A percentile compares a stretch with the other conserved stretches of the same genome.
These are phyloP conservation scores for Solanum megistacrolobum DNA, from an alignment of 257 asterid species.

Conservation along the genomic window DNA sequence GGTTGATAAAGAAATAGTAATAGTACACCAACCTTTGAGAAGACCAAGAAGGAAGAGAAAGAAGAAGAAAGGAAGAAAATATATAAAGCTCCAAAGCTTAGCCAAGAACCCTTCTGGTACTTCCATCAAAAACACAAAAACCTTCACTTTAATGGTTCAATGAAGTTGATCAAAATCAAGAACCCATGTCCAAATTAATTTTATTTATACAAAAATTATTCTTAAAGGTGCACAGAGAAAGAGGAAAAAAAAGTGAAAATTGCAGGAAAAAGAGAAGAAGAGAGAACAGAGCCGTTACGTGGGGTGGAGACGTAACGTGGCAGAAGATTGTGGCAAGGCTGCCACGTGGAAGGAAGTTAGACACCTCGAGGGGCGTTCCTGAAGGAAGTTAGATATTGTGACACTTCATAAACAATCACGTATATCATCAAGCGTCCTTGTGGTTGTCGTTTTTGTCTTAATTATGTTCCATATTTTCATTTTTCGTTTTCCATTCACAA, in stretches of 20 bases:
- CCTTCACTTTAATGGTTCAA: neutral
- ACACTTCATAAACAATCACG: neutral
- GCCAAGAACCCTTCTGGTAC: constrained; percentile 69
- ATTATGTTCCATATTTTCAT: neutral
- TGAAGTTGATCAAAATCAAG: neutral
- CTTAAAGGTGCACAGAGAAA: neutral
- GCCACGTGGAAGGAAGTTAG: neutral
- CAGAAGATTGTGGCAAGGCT: neutral
- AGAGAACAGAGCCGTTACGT: neutral
- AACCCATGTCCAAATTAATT: neutral
- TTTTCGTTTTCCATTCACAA: neutral
- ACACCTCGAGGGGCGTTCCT: neutral
- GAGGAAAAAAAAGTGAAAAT: neutral
- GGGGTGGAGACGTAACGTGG: constrained; percentile 3
- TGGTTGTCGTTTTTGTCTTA: neutral
- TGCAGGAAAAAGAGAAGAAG: neutral
- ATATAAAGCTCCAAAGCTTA: constrained; percentile 64
- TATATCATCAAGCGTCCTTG: neutral
- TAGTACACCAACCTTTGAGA: constrained; percentile 41
- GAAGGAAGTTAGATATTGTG: neutral
- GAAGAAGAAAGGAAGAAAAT: constrained; percentile 76
- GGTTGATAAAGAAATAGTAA: neutral
- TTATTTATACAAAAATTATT: neutral
- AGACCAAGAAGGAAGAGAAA: constrained; percentile 60
- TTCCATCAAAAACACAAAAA: constrained; percentile 31